Evolutionary conservation across 2,329 filamentous ascomycete species (phyloP).

Genomic region (Chaetomium sp.): DNA sequence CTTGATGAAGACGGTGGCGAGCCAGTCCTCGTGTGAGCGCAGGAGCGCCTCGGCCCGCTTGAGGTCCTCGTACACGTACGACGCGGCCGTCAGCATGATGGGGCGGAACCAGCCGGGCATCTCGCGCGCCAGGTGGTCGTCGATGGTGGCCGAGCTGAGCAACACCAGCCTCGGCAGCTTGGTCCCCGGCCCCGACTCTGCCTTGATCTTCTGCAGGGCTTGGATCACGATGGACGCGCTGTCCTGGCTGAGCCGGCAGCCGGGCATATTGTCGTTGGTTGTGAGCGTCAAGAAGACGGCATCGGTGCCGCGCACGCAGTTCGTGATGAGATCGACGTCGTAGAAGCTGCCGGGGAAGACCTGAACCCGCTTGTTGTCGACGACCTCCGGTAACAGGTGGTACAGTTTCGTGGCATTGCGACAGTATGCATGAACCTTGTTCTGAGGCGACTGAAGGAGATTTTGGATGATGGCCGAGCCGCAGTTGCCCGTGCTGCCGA

Average conservation of each 20-base stretch:
- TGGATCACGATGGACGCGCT: conserved; percentile 41
- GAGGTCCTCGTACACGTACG: conserved; percentile 46
- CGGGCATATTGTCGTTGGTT: conserved; percentile 49
- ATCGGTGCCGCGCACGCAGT: conserved; percentile 41
- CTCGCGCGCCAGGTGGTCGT: conserved; percentile 41
- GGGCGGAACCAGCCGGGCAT: conserved; percentile 37
- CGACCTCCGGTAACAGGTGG: conserved; percentile 18
- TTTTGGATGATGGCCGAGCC: conserved; percentile 46
- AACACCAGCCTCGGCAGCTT: conserved; percentile 46
- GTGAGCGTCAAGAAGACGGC: conserved; percentile 47
- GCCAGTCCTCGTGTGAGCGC: conserved; percentile 43
- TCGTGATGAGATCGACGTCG: conserved; percentile 43
- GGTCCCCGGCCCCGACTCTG: not conserved
- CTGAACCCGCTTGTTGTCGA: conserved; percentile 33
- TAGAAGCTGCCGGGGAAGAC: conserved; percentile 22
- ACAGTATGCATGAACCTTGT: conserved; percentile 47
- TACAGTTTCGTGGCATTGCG: conserved; percentile 47
- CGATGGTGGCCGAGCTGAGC: conserved; percentile 47
- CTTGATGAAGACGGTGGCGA: conserved; percentile 47
- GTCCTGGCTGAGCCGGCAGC: conserved; percentile 44
- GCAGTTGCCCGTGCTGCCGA: conserved; percentile 49
- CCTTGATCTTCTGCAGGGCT: conserved; percentile 40
- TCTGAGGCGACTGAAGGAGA: conserved; percentile 41
- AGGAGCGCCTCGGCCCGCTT: conserved; percentile 41
- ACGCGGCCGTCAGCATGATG: conserved; percentile 40